A percentile compares a stretch with the other conserved stretches of the same genome.
These are phyloP conservation scores for Panicum miliaceum DNA, from an alignment of 176 grass and related monocot genomes.

Conservation along the genomic window DNA sequence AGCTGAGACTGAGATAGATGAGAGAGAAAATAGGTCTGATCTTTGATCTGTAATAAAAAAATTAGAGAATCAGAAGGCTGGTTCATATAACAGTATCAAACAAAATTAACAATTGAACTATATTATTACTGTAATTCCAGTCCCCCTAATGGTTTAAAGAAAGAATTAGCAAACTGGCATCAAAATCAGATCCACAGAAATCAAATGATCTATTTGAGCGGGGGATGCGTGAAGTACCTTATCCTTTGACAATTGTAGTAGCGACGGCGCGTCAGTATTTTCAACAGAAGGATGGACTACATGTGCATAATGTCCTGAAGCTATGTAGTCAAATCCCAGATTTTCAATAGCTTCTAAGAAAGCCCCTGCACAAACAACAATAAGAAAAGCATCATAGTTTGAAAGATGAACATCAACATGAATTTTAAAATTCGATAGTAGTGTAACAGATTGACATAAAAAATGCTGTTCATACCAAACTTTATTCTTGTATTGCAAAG, in stretches of 20 bases:
- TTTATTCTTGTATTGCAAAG: conserved; percentile 99
- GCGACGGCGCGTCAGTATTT: conserved; percentile 46
- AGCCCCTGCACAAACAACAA: conserved; percentile 60
- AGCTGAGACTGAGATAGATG: conserved; percentile 88
- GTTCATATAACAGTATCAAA: conserved; percentile 3
- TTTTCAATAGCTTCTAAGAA: conserved; percentile 84
- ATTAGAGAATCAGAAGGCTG: conserved; percentile 28
- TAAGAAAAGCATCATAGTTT: neutral
- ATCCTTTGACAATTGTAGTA: conserved; percentile 83
- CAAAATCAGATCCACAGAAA: neutral
- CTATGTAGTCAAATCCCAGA: conserved; percentile 90
- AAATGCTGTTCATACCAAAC: conserved; percentile 63
- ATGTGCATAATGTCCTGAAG: conserved; percentile 95
- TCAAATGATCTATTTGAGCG: conserved; percentile 8
- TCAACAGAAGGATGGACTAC: conserved; percentile 61
- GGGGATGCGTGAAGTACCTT: conserved; percentile 43
- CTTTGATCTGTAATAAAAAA: conserved; percentile 72
- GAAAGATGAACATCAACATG: neutral
- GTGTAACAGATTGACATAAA: neutral
- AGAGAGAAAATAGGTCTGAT: conserved; percentile 98
- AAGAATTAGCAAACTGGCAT: neutral
- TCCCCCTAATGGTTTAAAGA: neutral
- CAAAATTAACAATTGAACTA: conserved; percentile 13
- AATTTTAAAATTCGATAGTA: conserved; percentile 11
- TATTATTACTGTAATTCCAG: neutral